phyloP scores from a whole-genome alignment of 2,329 filamentous ascomycete genomes.

The Neofusicoccum umdonicola region DNA sequence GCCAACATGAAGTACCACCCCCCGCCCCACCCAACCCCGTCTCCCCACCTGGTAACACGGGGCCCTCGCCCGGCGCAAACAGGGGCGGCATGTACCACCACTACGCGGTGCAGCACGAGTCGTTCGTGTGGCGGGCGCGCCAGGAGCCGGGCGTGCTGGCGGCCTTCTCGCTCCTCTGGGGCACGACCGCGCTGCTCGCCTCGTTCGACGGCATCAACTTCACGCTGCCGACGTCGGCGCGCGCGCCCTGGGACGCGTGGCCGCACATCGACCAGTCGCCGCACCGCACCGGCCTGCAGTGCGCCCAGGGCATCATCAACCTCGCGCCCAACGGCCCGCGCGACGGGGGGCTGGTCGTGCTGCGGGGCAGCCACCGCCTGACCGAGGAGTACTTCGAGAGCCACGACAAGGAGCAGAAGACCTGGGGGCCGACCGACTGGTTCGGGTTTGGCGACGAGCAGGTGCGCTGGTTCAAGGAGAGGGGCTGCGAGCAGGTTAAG shows the following conservation, averaged over 20 bases:
- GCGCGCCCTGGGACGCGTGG: conserved; percentile 43
- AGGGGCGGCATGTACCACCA: conserved; percentile 47
- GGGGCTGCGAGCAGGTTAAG: conserved; percentile 41
- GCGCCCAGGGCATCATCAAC: conserved; percentile 47
- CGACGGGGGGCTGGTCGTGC: conserved; percentile 48
- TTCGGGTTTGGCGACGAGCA: conserved; percentile 45
- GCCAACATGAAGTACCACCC: conserved; percentile 20
- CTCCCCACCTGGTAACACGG: no score
- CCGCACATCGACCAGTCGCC: conserved; percentile 47
- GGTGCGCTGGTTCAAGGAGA: conserved; percentile 43
- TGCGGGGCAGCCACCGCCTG: conserved; percentile 44
- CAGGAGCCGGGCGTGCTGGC: conserved; percentile 41
- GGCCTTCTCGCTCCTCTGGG: conserved; percentile 45
- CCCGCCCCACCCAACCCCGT: no score
- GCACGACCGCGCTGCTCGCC: conserved; percentile 29
- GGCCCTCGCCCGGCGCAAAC: no score
- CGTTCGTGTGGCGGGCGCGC: conserved; percentile 46
- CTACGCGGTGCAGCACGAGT: conserved; percentile 43
- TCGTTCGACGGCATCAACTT: conserved; percentile 42
- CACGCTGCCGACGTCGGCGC: conserved; percentile 41
- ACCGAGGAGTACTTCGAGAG: conserved; percentile 45
- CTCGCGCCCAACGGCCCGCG: conserved; percentile 45
- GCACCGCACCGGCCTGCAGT: conserved; percentile 40
- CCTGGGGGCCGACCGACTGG: conserved; percentile 36
- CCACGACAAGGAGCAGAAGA: conserved; percentile 27